Percentiles rank a stretch among this genome's conserved stretches.
phyloP scores from a whole-genome alignment of 2,329 filamentous ascomycete species.

The Zymoseptoria ardabiliae region DNA sequence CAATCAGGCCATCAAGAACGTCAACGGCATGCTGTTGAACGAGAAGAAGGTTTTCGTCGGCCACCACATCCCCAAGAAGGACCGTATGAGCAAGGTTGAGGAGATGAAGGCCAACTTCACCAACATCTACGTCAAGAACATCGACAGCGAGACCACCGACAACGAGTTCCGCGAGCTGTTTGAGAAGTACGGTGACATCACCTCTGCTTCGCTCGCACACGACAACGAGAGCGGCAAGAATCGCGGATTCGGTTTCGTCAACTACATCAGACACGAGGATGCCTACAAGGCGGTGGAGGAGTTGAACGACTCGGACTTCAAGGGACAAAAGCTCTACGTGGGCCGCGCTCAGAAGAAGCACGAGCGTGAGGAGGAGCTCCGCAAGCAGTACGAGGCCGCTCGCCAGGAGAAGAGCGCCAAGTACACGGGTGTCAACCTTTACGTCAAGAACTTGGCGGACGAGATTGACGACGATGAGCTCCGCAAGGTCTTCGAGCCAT shows the following conservation, averaged over 20 bases:
- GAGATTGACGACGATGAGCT: constrained; percentile 98
- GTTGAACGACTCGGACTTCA: constrained; percentile 86
- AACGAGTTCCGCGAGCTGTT: constrained; percentile 94
- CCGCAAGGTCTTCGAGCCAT: constrained; percentile 83
- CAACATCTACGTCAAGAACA: constrained; percentile 99
- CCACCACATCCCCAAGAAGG: constrained; percentile 99
- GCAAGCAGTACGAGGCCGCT: constrained; percentile 96
- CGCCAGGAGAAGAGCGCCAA: constrained; percentile 98
- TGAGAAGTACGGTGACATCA: constrained; percentile 86
- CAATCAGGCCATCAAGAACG: constrained; percentile 95
- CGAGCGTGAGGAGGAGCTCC: constrained; percentile 97
- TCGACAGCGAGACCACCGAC: constrained; percentile 73
- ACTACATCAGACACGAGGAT: constrained; percentile 85
- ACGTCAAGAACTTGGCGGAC: constrained; percentile 98
- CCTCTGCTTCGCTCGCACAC: constrained; percentile 87
- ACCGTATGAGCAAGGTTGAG: constrained; percentile 99
- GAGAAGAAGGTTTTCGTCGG: constrained; percentile 99
- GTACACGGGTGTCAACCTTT: constrained; percentile 98
- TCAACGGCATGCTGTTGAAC: constrained; percentile 99
- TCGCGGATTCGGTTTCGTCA: constrained; percentile 90
- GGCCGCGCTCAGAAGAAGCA: constrained; percentile 99
- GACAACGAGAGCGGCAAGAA: constrained; percentile 96
- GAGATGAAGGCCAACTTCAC: constrained; percentile 99
- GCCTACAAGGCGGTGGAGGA: constrained; percentile 82
- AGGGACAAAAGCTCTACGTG: constrained; percentile 92